Evolutionary conservation across 2,329 filamentous ascomycete species (phyloP), one percentile per base, ranked within the genome.

Genomic region (Cercospora canescens): DNA sequence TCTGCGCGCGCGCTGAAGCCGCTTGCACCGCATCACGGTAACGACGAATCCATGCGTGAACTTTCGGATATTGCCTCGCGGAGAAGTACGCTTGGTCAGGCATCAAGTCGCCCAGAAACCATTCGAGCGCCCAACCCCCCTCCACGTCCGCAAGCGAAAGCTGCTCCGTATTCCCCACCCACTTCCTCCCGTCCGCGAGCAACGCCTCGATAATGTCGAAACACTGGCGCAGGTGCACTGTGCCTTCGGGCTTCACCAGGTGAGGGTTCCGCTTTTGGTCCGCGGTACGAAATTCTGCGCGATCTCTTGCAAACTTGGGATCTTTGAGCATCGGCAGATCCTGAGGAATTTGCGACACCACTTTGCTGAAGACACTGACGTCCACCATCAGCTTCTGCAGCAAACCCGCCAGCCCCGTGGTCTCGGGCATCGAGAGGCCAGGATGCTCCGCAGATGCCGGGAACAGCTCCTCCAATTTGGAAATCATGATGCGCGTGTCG

Each of bases 141-240:
- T 93, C 88, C 66, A 93, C 87, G 75, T 93, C 91, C 4, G 86
- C 88, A 68, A 91, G 76, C 1, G 81, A 83, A 1, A 88, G 86
- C 18, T 76, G 76, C 2, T 82, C 73, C 1, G 82, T 85, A 11
- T 80, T 81, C 12, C 89, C 77, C 8, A 92, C 78, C 89, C 89
- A 93, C 3, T 84, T 75, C 62, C 89, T 82, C n/a, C 87, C 88
- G 77, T 92, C 89, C 0, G 81, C 84, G 5, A 93, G 80, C 62
- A 92, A 75, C 2, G 78, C 81, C 79, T 93, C 90, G 2, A 92
- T 75, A 50, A 89, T 74, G 39, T 81, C 81, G 69, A 91, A 86
- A 3, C 79, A 82, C 52, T 82, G 79, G 24, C 82, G 79, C 35
- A 91, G 75, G 68, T 87, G 83, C 52, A 81, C 80, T 34, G 90